Evolutionary conservation across 73 alveolate species (phyloP).

Genomic region (Stentor coeruleus): DNA sequence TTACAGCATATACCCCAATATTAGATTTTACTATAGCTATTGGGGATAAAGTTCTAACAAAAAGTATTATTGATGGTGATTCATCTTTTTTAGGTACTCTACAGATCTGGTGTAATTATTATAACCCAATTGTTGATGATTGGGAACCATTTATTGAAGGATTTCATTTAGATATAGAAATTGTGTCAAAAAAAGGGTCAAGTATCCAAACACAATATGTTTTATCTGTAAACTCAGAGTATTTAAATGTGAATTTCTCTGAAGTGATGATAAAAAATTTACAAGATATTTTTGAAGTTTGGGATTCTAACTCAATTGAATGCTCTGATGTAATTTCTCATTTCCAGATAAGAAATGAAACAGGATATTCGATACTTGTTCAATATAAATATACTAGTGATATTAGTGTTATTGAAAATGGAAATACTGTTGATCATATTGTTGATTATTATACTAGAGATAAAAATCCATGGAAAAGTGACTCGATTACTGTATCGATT

Average conservation of each 20-base stretch:
- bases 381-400: background rate
- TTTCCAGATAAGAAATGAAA: background rate
- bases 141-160: conserved; percentile 29
- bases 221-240: background rate
- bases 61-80: no score
- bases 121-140: conserved; percentile 5
- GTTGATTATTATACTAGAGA: background rate
- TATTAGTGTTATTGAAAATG: background rate
- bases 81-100: background rate
- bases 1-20: background rate
- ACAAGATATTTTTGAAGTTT: background rate
- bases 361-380: background rate
- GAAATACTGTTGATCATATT: background rate
- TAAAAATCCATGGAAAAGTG: background rate
- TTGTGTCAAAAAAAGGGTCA: background rate
- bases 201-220: background rate
- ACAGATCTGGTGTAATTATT: background rate
- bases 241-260: background rate
- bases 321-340: background rate
- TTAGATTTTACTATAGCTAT: background rate
- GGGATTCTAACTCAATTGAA: conserved; percentile 1
- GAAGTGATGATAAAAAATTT: conserved; percentile 18
- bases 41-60: background rate
- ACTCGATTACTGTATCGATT: background rate
- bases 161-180: background rate